A percentile compares a stretch with the other conserved stretches of the same genome.
Evolutionary conservation across 2,329 filamentous ascomycete genomes (phyloP).

Genomic region (Ascocoryne sarcoides): DNA sequence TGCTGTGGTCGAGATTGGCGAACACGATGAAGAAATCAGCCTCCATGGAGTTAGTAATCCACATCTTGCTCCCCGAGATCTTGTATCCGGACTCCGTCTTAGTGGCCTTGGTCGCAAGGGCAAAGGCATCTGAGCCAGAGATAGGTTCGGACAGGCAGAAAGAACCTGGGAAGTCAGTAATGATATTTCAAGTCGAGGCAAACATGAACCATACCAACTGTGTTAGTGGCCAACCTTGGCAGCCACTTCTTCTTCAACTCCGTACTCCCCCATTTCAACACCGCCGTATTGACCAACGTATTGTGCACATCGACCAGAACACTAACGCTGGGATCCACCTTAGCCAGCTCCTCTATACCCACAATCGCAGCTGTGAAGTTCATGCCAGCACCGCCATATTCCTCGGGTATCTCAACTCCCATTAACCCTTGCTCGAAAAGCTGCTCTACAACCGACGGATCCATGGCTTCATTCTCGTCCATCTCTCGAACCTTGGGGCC

Average conservation of each 20-base stretch:
- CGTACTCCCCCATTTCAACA: conserved; percentile 75
- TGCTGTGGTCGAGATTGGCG: conserved; percentile 83
- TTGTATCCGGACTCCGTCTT: conserved; percentile 77
- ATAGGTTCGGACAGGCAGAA: conserved; percentile 91
- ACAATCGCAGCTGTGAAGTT: conserved; percentile 97
- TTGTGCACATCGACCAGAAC: conserved; percentile 98
- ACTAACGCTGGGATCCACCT: conserved; percentile 88
- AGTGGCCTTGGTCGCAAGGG: conserved; percentile 80
- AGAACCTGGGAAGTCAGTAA: conserved; percentile 41
- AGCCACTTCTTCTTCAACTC: conserved; percentile 78
- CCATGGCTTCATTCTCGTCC: conserved; percentile 96
- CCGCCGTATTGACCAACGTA: conserved; percentile 89
- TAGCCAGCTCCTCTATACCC: conserved; percentile 91
- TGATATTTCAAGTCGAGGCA: not conserved
- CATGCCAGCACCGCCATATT: conserved; percentile 95
- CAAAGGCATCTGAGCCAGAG: conserved; percentile 93
- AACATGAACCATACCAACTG: conserved; percentile 46
- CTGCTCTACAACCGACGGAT: conserved; percentile 77
- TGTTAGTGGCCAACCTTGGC: conserved; percentile 81
- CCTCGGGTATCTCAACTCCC: conserved; percentile 95
- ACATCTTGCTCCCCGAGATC: conserved; percentile 95
- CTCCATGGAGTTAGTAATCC: conserved; percentile 98
- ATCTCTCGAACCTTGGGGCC: conserved; percentile 90
- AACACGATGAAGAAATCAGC: conserved; percentile 96
- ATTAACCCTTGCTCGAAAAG: conserved; percentile 96